Percentiles rank a stretch among this genome's conserved stretches.
phyloP scores from a whole-genome alignment of 176 grass and related monocot species.

The Hyparrhenia diplandra region DNA sequence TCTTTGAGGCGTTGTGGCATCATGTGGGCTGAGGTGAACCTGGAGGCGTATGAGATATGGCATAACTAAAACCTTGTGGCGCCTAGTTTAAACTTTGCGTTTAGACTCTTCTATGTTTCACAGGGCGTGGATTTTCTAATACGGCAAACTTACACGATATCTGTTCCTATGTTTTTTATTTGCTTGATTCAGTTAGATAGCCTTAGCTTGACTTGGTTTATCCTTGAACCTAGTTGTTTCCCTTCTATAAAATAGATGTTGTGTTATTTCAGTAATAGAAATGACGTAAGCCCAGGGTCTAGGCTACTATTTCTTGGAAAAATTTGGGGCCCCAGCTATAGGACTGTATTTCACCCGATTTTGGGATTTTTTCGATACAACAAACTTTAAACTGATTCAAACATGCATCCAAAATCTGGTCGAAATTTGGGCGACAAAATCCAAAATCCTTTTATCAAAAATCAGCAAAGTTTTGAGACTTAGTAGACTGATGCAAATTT shows the following conservation, averaged over 20 bases:
- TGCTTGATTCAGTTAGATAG: not conserved
- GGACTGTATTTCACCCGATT: not conserved
- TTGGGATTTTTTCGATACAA: not conserved
- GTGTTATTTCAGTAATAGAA: not conserved
- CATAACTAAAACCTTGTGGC: too few relatives aligned
- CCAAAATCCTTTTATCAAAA: not conserved
- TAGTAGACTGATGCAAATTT: not conserved
- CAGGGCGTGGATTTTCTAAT: not conserved
- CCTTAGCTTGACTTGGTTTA: not conserved
- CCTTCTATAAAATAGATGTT: not conserved
- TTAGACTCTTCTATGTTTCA: not conserved
- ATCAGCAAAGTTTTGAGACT: not conserved
- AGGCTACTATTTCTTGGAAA: not conserved
- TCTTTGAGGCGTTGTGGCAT: not conserved
- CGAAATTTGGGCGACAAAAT: not conserved
- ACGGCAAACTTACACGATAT: not conserved
- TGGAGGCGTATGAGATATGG: too few relatives aligned
- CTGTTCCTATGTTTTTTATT: not conserved
- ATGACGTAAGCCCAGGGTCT: not conserved
- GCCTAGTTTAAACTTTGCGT: not conserved
- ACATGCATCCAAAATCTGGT: not conserved
- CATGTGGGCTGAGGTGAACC: too few relatives aligned
- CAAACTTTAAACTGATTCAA: not conserved
- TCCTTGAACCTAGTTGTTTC: not conserved
- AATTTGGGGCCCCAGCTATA: not conserved